These are phyloP conservation scores for Solanum hybrid DNA, from an alignment of 305 asterid species.

Conservation along the genomic window DNA sequence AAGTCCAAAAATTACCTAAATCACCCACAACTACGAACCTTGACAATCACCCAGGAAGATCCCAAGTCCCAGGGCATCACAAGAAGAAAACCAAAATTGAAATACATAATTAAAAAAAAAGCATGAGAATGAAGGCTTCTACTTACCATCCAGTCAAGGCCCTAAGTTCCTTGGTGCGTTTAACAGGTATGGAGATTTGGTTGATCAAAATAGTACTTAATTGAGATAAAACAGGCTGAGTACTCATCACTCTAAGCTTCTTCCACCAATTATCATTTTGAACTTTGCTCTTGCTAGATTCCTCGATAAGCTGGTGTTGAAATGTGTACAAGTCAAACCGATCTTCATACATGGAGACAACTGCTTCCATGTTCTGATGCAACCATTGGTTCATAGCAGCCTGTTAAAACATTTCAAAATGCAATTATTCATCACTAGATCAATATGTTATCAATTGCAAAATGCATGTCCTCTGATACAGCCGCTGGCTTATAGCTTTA, in stretches of 20 bases:
- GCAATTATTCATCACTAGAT: not conserved
- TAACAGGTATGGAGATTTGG: conserved; percentile 57
- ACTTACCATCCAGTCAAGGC: conserved; percentile 84
- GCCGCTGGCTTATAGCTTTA: not conserved
- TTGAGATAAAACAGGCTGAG: conserved; percentile 29
- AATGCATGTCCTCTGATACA: not conserved
- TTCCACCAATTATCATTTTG: conserved; percentile 73
- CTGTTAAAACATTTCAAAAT: conserved; percentile 26
- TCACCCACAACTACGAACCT: not conserved
- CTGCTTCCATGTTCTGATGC: conserved; percentile 87
- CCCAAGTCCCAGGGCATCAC: not conserved
- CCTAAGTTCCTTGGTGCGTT: conserved; percentile 88
- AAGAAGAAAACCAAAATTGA: not conserved
- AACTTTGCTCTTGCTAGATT: conserved; percentile 24
- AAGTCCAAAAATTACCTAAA: not conserved
- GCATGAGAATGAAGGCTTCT: conserved; percentile 4
- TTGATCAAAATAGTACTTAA: conserved; percentile 38
- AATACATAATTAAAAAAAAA: not conserved
- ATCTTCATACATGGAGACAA: conserved; percentile 91
- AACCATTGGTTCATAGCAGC: conserved; percentile 83
- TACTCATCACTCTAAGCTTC: conserved; percentile 37
- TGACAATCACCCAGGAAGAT: not conserved
- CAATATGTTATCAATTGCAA: not conserved
- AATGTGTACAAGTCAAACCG: conserved; percentile 72
- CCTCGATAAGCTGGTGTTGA: conserved; percentile 37